phyloP scores from a whole-genome alignment of 169 alveolate species.

The Blepharisma undulans region DNA sequence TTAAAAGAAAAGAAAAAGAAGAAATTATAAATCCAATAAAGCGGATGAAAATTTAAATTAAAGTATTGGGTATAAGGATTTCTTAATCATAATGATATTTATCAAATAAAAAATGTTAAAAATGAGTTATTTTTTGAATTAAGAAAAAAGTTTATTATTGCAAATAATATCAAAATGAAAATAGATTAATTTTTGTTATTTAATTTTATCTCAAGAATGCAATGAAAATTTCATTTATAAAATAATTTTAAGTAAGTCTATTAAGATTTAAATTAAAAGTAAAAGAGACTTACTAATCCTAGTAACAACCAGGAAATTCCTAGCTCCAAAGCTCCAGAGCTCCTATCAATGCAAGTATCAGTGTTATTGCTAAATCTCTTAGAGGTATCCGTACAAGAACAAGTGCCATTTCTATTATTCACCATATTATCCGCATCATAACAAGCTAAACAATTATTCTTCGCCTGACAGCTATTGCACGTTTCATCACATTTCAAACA shows the following conservation, averaged over 20 bases:
- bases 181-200: too few relatives aligned
- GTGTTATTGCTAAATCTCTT: neutral
- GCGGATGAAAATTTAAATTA: too few relatives aligned
- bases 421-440: neutral
- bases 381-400: neutral
- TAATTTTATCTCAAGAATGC: too few relatives aligned
- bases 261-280: neutral
- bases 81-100: too few relatives aligned
- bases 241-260: neutral
- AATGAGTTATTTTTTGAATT: too few relatives aligned
- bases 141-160: too few relatives aligned
- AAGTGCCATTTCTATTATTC: neutral
- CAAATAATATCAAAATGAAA: too few relatives aligned
- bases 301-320: neutral
- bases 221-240: too few relatives aligned
- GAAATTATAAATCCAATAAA: too few relatives aligned
- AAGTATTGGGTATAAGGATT: too few relatives aligned
- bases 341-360: neutral
- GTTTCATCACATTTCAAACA: neutral
- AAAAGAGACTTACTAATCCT: neutral
- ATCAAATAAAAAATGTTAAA: too few relatives aligned
- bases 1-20: too few relatives aligned
- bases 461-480: neutral
- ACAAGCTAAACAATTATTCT: neutral
- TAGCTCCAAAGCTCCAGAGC: neutral